These are phyloP conservation scores for Botrytis fragariae DNA, from an alignment of 2,329 filamentous ascomycete species.

Conservation along the genomic window DNA sequence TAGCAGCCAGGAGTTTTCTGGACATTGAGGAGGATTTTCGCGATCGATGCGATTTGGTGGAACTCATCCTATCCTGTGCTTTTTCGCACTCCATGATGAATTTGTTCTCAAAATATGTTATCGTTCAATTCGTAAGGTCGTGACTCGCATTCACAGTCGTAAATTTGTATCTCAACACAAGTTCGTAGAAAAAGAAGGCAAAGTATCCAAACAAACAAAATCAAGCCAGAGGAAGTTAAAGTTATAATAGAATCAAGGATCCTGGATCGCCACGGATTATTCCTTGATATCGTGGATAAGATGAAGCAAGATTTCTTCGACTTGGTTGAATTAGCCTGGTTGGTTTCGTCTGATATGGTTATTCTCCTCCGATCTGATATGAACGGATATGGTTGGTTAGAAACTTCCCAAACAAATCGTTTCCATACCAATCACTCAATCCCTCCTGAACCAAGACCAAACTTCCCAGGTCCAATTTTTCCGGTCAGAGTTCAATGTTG, in stretches of 20 bases:
- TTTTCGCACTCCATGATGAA: not conserved
- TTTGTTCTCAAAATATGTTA: not conserved
- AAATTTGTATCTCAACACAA: not conserved
- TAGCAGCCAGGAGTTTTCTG: conserved; percentile 21
- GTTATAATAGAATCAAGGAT: not conserved
- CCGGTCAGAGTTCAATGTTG: not conserved
- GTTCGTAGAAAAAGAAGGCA: not conserved
- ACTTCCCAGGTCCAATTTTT: not conserved
- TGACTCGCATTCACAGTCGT: not conserved
- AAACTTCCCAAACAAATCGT: not conserved
- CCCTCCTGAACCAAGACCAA: conserved; percentile 8
- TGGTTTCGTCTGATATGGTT: not conserved
- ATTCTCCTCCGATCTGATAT: not conserved
- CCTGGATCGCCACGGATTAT: not conserved
- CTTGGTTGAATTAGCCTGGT: not conserved
- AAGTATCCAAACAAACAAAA: not conserved
- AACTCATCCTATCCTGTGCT: conserved; percentile 18
- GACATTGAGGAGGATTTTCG: conserved; percentile 19
- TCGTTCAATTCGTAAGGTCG: not conserved
- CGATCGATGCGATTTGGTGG: conserved; percentile 21
- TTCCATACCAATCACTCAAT: conserved; percentile 1
- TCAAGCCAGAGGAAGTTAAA: not conserved
- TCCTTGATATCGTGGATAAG: conserved; percentile 13
- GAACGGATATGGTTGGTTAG: not conserved
- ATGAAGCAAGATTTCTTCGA: conserved; percentile 1